Conservation (phyloP, 441 rosid genomes). For the Populus tomentosa region DNA sequence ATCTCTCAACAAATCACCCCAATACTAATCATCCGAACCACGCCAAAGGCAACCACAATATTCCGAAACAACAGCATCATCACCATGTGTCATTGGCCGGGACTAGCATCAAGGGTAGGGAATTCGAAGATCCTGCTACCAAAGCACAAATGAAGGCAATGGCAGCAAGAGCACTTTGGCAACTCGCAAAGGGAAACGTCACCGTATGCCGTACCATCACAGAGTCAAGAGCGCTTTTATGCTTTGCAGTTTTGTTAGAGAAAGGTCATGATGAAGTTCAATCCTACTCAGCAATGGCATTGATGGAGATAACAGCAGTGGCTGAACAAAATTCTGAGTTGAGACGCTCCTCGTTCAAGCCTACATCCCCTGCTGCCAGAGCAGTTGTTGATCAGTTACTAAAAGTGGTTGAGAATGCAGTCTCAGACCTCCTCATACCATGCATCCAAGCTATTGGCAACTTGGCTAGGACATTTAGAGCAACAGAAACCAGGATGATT, state of each 20-base stretch:
- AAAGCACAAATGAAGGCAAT: slow-evolving; percentile 81
- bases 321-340: slow-evolving; percentile 73
- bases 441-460: slow-evolving; percentile 72
- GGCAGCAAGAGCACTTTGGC: slow-evolving; percentile 93
- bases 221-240: slow-evolving; percentile 81
- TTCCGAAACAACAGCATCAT: slow-evolving; percentile 26
- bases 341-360: slow-evolving; percentile 84
- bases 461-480: slow-evolving; percentile 73
- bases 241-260: slow-evolving; percentile 74
- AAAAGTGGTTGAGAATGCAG: slow-evolving; percentile 52
- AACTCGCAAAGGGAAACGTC: slow-evolving; percentile 62
- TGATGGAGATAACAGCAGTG: slow-evolving; percentile 83
- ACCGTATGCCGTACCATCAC: slow-evolving; percentile 73
- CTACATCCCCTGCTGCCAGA: slow-evolving; percentile 73
- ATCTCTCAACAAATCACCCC: slow-evolving; percentile 15
- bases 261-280: slow-evolving; percentile 65
- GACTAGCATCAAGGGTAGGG: slow-evolving; percentile 61
- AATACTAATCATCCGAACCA: slow-evolving; percentile 18
- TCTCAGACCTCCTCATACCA: slow-evolving; percentile 62
- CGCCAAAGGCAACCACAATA: background rate
- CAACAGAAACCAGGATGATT: slow-evolving; percentile 75
- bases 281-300: slow-evolving; percentile 81
- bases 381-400: slow-evolving; percentile 72
- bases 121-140: slow-evolving; percentile 70
- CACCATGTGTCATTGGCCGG: slow-evolving; percentile 42